phyloP scores from a whole-genome alignment of 768 basidiomycete species.

The Mycena amicta region DNA sequence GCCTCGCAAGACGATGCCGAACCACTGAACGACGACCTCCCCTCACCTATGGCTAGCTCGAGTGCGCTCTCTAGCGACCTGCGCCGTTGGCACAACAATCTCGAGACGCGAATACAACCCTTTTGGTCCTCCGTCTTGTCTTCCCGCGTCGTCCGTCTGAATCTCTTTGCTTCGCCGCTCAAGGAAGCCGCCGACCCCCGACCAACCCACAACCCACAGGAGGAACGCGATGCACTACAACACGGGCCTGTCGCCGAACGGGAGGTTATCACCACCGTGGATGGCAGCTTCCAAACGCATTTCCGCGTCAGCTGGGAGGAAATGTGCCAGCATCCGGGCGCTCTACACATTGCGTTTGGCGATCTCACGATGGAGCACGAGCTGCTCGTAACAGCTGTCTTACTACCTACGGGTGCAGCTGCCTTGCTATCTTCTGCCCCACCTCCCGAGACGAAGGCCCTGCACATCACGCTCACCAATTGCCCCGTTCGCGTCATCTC shows the following conservation, averaged over 20 bases:
- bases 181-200: constrained; percentile 22
- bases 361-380: constrained; percentile 55
- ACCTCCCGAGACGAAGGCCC: constrained; percentile 29
- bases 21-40: constrained; percentile 16
- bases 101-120: constrained; percentile 73
- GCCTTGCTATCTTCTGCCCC: constrained; percentile 7
- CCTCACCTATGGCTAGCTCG: constrained; percentile 19
- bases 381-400: constrained; percentile 55
- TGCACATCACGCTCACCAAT: constrained; percentile 56
- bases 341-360: constrained; percentile 59
- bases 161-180: constrained; percentile 54
- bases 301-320: constrained; percentile 71
- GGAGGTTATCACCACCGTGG: constrained; percentile 59
- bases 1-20: neutral
- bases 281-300: constrained; percentile 74
- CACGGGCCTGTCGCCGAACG: constrained; percentile 50
- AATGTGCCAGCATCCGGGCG: constrained; percentile 62
- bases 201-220: constrained; percentile 22
- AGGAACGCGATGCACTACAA: constrained; percentile 31
- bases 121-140: constrained; percentile 81
- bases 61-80: constrained; percentile 31
- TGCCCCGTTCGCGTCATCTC: constrained; percentile 80
- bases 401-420: constrained; percentile 40
- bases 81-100: constrained; percentile 67
- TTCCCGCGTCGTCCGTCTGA: constrained; percentile 61